Base-by-base conservation (phyloP, 139 green algal species). In the Picochlorum sp. region DNA sequence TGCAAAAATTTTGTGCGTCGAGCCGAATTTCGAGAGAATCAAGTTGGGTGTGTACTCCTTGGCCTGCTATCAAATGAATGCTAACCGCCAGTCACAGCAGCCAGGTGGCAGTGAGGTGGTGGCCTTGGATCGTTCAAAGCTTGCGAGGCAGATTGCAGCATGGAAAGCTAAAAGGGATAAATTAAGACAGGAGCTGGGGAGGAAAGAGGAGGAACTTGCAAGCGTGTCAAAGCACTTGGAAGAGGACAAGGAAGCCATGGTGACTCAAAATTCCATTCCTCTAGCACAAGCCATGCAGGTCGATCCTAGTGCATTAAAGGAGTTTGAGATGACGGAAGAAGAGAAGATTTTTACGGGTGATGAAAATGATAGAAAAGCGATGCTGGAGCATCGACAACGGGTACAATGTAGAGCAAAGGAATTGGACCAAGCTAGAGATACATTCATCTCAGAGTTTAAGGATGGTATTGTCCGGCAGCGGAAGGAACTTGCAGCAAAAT, bases 341-440 rank as follows among this genome's bases (percentile, higher is more conserved):
- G 74, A 79, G 50, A 49, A 21, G 13, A 56, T 62, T 20, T 82
- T 64, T 56, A 75, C 49, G 21, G 80, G 79, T 2, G 65, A 74
- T n/a, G 18, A 66, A 1, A 45, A 75, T 44, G 68, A 85, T 68
- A 75, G 78, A 51, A 81, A 77, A 65, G 77, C 58, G 16, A 60
- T 84, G 62, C 50, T 80, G 49, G 68, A 71, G n/a, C 72, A 80
- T 65, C 66, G 69, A 24, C 70, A 77, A 58, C 58, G 54, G 44
- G 54, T 80, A 20, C 74, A 79, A 62, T 26, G 24, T 5, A 66
- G 56, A 14, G 34, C 47, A 8, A 65, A 59, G 30, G 71, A 77
- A 37, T 68, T 78, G 24, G 71, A 71, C 5, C 62, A 51, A 11
- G 57, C 41, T 2, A 77, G 69, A 58, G 58, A 69, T 49, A 49